Conservation (phyloP, 2,329 filamentous ascomycete species). For the Pseudogymnoascus sp. region DNA sequence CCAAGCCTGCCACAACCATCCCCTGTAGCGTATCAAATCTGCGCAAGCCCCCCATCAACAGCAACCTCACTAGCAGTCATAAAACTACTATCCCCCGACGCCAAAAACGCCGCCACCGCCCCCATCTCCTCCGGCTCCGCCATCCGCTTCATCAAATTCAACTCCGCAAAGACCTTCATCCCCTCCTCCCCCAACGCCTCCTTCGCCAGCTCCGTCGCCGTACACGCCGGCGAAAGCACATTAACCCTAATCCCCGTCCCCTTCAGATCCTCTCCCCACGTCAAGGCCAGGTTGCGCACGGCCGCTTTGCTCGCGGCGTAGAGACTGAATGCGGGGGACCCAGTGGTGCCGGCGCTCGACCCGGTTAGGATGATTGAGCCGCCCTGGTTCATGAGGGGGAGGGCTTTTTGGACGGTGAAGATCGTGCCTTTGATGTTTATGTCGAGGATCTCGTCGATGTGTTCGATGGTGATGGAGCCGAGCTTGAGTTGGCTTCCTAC, state of each 20-base stretch:
- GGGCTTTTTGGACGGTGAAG: slow-evolving; percentile 28
- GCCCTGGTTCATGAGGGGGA: slow-evolving; percentile 18
- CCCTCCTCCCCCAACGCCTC: slow-evolving; percentile 16
- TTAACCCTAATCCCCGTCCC: slow-evolving; percentile 20
- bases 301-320: slow-evolving; percentile 20
- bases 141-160: slow-evolving; percentile 15
- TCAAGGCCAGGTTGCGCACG: slow-evolving; percentile 17
- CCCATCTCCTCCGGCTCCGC: slow-evolving; percentile 15
- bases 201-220: slow-evolving; percentile 17
- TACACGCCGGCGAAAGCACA: slow-evolving; percentile 20
- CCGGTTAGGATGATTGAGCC: slow-evolving; percentile 19
- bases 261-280: slow-evolving; percentile 16
- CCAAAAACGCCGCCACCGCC: slow-evolving; percentile 14
- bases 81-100: slow-evolving; percentile 16
- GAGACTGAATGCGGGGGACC: slow-evolving; percentile 14
- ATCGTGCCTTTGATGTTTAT: slow-evolving; percentile 31
- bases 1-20: too few relatives aligned
- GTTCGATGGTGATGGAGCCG: slow-evolving; percentile 20
- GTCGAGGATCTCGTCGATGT: slow-evolving; percentile 24
- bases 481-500: slow-evolving; percentile 17
- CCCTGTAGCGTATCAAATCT: slow-evolving; percentile 5
- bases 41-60: slow-evolving; percentile 14
- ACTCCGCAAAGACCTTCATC: slow-evolving; percentile 13
- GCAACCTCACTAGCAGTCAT: slow-evolving; percentile 17
- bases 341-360: slow-evolving; percentile 19